A percentile compares a stretch with the other conserved stretches of the same genome.
Conservation (phyloP, 2,329 filamentous ascomycete genomes). For the Clonostachys rhizophaga region DNA sequence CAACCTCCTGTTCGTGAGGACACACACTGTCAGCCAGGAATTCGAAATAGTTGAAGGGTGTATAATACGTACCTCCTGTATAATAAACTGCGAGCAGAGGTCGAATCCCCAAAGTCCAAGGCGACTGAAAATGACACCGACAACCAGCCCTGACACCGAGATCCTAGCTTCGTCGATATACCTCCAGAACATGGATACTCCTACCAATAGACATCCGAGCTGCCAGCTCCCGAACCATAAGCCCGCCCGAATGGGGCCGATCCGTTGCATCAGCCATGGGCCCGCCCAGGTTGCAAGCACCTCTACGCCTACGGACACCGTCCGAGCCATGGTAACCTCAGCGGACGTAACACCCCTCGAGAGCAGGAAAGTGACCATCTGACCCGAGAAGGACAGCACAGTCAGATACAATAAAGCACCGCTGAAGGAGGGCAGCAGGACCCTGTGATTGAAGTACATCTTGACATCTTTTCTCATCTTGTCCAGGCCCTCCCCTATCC, state of each 20-base stretch:
- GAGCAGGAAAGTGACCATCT: conserved; percentile 62
- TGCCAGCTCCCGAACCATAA: conserved; percentile 71
- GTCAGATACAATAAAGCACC: conserved; percentile 58
- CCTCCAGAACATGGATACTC: conserved; percentile 33
- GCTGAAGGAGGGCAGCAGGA: conserved; percentile 56
- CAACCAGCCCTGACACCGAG: conserved; percentile 41
- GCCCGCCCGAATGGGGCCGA: conserved; percentile 59
- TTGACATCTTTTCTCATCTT: neutral
- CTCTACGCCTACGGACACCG: conserved; percentile 48
- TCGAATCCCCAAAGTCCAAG: conserved; percentile 60
- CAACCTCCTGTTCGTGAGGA: conserved; percentile 37
- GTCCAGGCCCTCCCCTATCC: too few relatives aligned
- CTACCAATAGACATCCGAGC: conserved; percentile 45
- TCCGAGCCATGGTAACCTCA: conserved; percentile 49
- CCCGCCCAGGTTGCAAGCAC: conserved; percentile 56
- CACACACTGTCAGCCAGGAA: neutral
- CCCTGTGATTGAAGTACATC: conserved; percentile 47
- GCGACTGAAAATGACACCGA: conserved; percentile 48
- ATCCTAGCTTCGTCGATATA: conserved; percentile 16
- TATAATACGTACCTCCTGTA: conserved; percentile 47
- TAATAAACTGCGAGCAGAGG: conserved; percentile 52
- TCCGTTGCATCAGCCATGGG: conserved; percentile 46
- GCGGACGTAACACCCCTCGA: conserved; percentile 43
- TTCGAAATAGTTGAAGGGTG: conserved; percentile 1
- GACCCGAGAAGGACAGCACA: conserved; percentile 52